Conservation (phyloP, 495 filamentous ascomycete species). For the Recurvomyces mirabilis region DNA sequence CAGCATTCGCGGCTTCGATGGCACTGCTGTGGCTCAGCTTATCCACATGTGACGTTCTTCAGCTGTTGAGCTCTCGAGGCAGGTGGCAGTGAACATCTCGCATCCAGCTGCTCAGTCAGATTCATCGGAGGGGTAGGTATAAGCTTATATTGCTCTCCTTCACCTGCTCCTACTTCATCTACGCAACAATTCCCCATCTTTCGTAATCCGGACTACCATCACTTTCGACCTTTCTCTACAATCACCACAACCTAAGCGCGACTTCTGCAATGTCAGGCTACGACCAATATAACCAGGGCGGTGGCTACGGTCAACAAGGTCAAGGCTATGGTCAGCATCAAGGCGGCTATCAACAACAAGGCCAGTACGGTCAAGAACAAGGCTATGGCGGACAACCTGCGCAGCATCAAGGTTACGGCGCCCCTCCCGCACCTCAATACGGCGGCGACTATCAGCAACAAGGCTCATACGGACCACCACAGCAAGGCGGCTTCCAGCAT, state of each 20-base stretch:
- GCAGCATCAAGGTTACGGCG: slow-evolving; percentile 22
- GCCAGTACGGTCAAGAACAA: slow-evolving; percentile 26
- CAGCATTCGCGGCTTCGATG: too few species aligned
- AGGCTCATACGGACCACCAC: slow-evolving; percentile 36
- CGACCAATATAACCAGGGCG: slow-evolving; percentile 6
- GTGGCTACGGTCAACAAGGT: slow-evolving; percentile 20
- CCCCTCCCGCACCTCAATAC: slow-evolving; percentile 15
- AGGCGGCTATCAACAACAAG: slow-evolving; percentile 22
- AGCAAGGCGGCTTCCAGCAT: slow-evolving; percentile 38
- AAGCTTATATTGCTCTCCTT: background rate
- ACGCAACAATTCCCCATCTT: too few species aligned
- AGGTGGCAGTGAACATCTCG: too few species aligned
- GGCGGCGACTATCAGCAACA: slow-evolving; percentile 26
- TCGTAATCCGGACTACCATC: too few species aligned
- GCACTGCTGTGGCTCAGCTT: too few species aligned
- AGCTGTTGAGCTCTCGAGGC: too few species aligned
- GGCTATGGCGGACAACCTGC: slow-evolving; percentile 20
- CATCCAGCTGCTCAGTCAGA: too few species aligned
- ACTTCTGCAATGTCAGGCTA: slow-evolving; percentile 9
- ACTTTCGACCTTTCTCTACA: background rate
- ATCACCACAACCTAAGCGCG: background rate
- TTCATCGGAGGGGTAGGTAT: background rate
- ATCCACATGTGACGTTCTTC: too few species aligned
- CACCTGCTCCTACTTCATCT: background rate
- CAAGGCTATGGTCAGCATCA: slow-evolving; percentile 14